Evolutionary conservation across 306 rosid species (phyloP).

Genomic region (Sicyos edulis): DNA sequence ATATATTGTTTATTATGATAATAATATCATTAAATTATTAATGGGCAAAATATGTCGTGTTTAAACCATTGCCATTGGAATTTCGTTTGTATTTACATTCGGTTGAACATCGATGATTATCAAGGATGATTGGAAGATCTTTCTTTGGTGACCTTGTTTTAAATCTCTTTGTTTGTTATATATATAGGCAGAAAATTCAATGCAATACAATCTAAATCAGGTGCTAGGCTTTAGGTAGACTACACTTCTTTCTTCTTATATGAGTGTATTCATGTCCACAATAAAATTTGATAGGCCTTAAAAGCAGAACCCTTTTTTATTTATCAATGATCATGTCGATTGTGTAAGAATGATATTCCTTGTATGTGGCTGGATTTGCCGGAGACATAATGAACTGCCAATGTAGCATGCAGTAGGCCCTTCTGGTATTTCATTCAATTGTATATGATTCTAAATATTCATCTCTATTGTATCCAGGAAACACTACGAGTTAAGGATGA

Average conservation of each 20-base stretch:
- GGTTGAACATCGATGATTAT: too few species aligned
- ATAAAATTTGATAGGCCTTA: neutral
- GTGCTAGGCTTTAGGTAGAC: neutral
- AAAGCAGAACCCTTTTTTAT: conserved; percentile 4
- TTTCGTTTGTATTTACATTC: too few species aligned
- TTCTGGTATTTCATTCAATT: conserved; percentile 1
- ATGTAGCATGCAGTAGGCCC: neutral
- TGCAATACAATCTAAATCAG: neutral
- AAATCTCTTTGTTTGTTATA: neutral
- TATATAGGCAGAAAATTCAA: neutral
- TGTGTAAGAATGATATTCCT: neutral
- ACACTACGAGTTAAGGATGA: conserved; percentile 91
- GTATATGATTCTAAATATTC: conserved; percentile 11
- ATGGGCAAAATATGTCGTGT: too few species aligned
- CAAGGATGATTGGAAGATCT: too few species aligned
- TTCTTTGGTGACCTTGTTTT: too few species aligned
- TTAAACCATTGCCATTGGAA: too few species aligned
- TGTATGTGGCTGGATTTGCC: neutral
- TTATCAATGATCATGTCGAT: neutral
- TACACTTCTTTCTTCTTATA: neutral
- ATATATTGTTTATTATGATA: neutral
- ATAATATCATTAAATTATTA: neutral
- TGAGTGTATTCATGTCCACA: neutral
- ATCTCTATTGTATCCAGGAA: conserved; percentile 46
- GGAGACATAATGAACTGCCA: neutral